A percentile compares a stretch with the other conserved stretches of the same genome.
phyloP scores from a whole-genome alignment of 1,139 yeast species.

The Blastobotrys ciferrii region DNA sequence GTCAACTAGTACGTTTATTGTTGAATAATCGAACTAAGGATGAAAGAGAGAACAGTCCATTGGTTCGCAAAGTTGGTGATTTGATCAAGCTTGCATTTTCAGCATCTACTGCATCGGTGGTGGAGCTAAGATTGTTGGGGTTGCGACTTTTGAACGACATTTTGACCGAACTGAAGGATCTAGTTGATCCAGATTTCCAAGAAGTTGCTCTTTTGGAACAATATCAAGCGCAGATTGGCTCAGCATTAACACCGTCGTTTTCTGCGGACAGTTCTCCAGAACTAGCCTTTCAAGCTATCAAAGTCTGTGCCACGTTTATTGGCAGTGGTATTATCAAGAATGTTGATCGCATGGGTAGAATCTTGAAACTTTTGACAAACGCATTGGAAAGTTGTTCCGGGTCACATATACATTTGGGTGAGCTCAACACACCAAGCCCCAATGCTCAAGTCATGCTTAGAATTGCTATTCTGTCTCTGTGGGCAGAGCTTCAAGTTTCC shows the following conservation, averaged over 20 bases:
- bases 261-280: slow-evolving; percentile 67
- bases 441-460: slow-evolving; percentile 58
- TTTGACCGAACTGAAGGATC: slow-evolving; percentile 46
- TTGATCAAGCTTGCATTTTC: slow-evolving; percentile 78
- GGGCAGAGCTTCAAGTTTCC: slow-evolving; percentile 77
- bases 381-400: slow-evolving; percentile 58
- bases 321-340: slow-evolving; percentile 52
- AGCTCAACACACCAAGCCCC: slow-evolving; percentile 36
- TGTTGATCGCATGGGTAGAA: slow-evolving; percentile 52
- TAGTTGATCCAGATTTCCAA: slow-evolving; percentile 72
- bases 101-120: slow-evolving; percentile 73
- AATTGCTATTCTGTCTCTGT: slow-evolving; percentile 73
- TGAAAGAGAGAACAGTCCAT: slow-evolving; percentile 30
- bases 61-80: slow-evolving; percentile 61
- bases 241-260: slow-evolving; percentile 91
- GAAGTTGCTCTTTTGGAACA: slow-evolving; percentile 76
- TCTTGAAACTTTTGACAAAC: slow-evolving; percentile 63
- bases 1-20: slow-evolving; percentile 48
- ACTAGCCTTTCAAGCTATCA: slow-evolving; percentile 74
- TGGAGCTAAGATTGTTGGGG: slow-evolving; percentile 63
- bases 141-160: slow-evolving; percentile 63
- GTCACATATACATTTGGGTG: slow-evolving; percentile 46
- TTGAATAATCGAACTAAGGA: slow-evolving; percentile 43
- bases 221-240: slow-evolving; percentile 90
- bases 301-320: slow-evolving; percentile 75